Base-by-base conservation (phyloP, 2,329 filamentous ascomycete genomes). In the Penicillium thymicola region DNA sequence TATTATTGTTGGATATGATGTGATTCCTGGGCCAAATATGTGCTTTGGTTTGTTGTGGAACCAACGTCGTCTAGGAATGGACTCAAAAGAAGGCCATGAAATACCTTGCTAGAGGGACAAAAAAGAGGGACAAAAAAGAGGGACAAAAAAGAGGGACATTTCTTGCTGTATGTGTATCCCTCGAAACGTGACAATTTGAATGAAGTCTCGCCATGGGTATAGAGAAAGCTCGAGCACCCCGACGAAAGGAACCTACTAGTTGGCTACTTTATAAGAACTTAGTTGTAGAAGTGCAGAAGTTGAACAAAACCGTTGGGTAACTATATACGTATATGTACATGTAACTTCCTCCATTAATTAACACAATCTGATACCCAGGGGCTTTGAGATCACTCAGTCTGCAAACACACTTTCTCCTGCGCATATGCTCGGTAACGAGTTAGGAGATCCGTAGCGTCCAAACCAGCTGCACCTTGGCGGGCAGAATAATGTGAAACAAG, bases 401-500 rank as follows among this genome's bases (percentile, higher is more conserved):
- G 47, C 16, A 59, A 61, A 58, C 82, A 85, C 16, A 83, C 75
- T 23, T 75, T 77, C 61, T 85, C 80, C 37, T 76, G 71, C 0
- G 82, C 83, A 68, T 81, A 84, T 2, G 76, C 73, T 14, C 77
- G 74, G 64, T 84, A 85, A 32, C 83, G 73, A 37, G 79, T 75
- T 9, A 85, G 69, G 16, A 85, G 70, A 62, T 85, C 82, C 0
- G 82, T 84, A 49, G 73, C 70, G n/a, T 77, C 75, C 53, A 84
- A 54, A 9, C 75, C 73, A 8, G 70, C 64, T 58, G 79, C 75
- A 8, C 57, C 65, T 25, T 72, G 73, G 11, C 70, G 72, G 52
- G 81, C 81, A 58, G 78, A 79, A 62, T 82, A 85, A 66, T 85
- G 82, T 5, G 77, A 78, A 3, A 78, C 82, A 9, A 85, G 67